Conservation (phyloP, 306 rosid species). For the Fragaria iinumae region DNA sequence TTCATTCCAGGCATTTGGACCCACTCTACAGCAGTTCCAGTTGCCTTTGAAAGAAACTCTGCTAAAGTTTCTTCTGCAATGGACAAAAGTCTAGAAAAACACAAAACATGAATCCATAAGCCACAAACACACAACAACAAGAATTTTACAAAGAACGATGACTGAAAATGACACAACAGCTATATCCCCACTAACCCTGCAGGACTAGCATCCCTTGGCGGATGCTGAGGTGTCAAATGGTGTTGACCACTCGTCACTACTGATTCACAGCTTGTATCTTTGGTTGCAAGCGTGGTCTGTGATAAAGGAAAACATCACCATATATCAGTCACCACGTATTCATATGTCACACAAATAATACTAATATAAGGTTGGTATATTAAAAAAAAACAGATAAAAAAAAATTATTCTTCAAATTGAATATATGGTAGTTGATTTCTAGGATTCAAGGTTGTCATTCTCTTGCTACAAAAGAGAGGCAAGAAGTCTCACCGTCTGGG, state of each 20-base stretch:
- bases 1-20: slow-evolving; percentile 99
- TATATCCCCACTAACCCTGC: slow-evolving; percentile 90
- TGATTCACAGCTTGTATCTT: slow-evolving; percentile 95
- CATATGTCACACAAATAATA: neutral
- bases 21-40: slow-evolving; percentile 99
- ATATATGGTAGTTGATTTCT: neutral
- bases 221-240: slow-evolving; percentile 88
- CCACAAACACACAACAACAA: slow-evolving; percentile 35
- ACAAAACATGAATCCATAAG: slow-evolving; percentile 38
- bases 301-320: slow-evolving; percentile 14
- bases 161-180: slow-evolving; percentile 59
- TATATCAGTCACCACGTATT: slow-evolving; percentile 20
- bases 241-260: slow-evolving; percentile 94
- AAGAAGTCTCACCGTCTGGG: slow-evolving; percentile 55
- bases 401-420: neutral
- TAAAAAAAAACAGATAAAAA: neutral
- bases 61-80: slow-evolving; percentile 99
- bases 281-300: slow-evolving; percentile 79
- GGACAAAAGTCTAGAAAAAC: slow-evolving; percentile 90
- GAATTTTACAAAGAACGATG: slow-evolving; percentile 34
- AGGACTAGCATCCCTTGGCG: slow-evolving; percentile 99
- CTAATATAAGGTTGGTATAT: neutral
- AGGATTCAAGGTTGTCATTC: neutral
- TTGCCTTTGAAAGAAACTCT: slow-evolving; percentile 99
- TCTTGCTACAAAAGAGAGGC: neutral